Base-by-base conservation (phyloP, 306 rosid species). In the Dryas octopetala region DNA sequence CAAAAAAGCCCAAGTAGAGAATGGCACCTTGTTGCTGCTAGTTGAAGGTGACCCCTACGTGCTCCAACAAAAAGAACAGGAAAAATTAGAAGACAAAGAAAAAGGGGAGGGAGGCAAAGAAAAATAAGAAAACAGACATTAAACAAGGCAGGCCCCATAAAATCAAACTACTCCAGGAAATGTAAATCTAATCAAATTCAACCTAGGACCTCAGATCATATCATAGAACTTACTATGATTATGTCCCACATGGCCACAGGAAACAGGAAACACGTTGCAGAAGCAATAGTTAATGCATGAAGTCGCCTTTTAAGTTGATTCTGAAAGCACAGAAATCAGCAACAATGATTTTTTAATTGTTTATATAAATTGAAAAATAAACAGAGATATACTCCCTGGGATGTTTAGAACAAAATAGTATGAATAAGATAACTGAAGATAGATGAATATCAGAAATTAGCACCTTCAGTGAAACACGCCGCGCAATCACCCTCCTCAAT, bases 201-300 rank as follows among this genome's bases (percentile, higher is more conserved):
- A 85, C 51, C 19, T 17, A 23, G 14, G 49, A 58, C 51, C 4
- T 51, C 26, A 64, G 68, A 77, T 57, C 17, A 6, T n/a, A 15
- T 44, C 14, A 48, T 76, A 73, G 63, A 77, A 84, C 98, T 89
- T 84, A 96, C 98, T 61, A 96, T 85, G 85, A 96, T 92, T 68
- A 88, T 66, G 66, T 92, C 97, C 98, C 98, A 90, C 98, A 96
- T 90, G 84, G 98, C 98, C 72, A 89, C 79, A 60, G 99, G 99
- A 90, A 96, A 92, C 82, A 96, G 87, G 82, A 96, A 92, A 80
- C 99, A 96, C 6, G 98, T 92, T 13, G 99, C 97, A 74, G 98
- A 92, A 77, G 97, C 96, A 83, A 96, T 84, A 67, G 99, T 90
- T 78, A 92, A 73, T 67, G 98, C 91, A 89, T 96, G 91, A 67